These are phyloP conservation scores for Bruguiera sexangula DNA, from an alignment of 345 rosid genomes.

Conservation along the genomic window DNA sequence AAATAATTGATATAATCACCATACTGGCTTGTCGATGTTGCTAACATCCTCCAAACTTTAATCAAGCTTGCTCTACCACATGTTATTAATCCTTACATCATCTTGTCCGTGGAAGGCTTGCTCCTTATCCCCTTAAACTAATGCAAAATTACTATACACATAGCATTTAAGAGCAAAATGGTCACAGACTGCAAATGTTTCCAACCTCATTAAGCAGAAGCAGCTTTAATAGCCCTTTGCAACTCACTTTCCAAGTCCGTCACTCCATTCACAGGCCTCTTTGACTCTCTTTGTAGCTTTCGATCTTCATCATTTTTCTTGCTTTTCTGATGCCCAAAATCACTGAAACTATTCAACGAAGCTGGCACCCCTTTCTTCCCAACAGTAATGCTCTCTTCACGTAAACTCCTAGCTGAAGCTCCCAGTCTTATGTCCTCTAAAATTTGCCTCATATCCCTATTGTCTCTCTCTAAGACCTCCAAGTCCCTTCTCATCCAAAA, in stretches of 20 bases:
- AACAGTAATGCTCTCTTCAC: conserved; percentile 15
- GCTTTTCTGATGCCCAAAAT: conserved; percentile 36
- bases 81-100: neutral
- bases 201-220: conserved; percentile 30
- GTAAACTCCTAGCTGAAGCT: conserved; percentile 16
- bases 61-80: neutral
- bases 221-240: conserved; percentile 54
- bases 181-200: neutral
- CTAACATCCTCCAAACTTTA: neutral
- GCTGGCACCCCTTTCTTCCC: conserved; percentile 25
- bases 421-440: conserved; percentile 44
- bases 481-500: conserved; percentile 55
- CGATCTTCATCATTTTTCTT: conserved; percentile 32
- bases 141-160: conserved; percentile 10
- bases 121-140: conserved; percentile 1
- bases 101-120: neutral
- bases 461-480: conserved; percentile 50
- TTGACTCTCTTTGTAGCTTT: conserved; percentile 24
- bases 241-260: conserved; percentile 52
- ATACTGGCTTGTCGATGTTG: neutral
- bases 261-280: conserved; percentile 27
- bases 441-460: conserved; percentile 43
- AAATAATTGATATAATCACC: neutral
- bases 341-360: conserved; percentile 29
- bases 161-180: neutral